These are phyloP conservation scores for Litchi chinensis DNA, from an alignment of 345 rosid genomes.

Conservation along the genomic window DNA sequence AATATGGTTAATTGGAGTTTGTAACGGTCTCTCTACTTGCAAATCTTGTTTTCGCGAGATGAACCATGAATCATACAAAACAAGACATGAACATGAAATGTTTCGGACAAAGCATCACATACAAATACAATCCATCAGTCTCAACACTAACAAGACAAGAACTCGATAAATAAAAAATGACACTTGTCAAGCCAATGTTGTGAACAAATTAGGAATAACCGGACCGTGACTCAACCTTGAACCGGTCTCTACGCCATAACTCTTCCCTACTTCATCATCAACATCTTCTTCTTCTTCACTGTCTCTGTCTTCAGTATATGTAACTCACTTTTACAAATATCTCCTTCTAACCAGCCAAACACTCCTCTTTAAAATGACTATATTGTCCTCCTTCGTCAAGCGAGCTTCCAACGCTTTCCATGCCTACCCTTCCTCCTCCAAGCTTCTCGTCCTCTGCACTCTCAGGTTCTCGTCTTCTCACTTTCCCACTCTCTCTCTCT, in stretches of 20 bases:
- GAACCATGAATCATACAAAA: too few relatives aligned
- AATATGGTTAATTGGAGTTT: too few relatives aligned
- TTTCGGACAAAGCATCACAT: too few relatives aligned
- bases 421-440: slow-evolving; percentile 47
- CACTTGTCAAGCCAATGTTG: background rate
- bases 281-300: background rate
- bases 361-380: slow-evolving; percentile 36
- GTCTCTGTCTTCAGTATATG: background rate
- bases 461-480: slow-evolving; percentile 53
- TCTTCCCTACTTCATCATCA: background rate
- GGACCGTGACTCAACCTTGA: background rate
- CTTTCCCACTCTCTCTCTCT: background rate
- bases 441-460: slow-evolving; percentile 62
- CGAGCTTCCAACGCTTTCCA: slow-evolving; percentile 55
- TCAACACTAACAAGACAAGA: too few relatives aligned
- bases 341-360: background rate
- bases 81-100: too few relatives aligned
- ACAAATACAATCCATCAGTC: too few relatives aligned
- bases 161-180: too few relatives aligned
- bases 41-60: too few relatives aligned
- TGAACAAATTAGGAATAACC: background rate
- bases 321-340: background rate
- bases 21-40: too few relatives aligned
- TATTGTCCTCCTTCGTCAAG: slow-evolving; percentile 61
- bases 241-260: background rate